Evolutionary conservation across 345 rosid species (phyloP).

Genomic region (Gossypium australe): DNA sequence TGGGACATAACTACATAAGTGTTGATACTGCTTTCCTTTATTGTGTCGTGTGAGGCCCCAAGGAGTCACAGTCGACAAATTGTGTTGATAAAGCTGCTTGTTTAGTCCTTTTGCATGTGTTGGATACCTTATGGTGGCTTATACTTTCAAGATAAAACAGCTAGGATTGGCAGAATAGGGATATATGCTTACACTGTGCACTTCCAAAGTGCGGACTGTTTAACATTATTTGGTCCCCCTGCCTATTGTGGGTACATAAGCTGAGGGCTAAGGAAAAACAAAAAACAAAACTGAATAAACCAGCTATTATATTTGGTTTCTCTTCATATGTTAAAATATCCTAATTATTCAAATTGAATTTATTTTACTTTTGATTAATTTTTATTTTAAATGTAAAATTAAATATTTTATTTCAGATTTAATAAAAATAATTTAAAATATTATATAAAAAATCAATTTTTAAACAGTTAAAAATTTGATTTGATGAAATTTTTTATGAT

Average conservation of each 20-base stretch:
- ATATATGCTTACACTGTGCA: background rate
- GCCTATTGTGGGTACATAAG: background rate
- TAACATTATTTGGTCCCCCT: conserved; percentile 12
- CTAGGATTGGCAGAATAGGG: background rate
- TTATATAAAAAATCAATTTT: too few species aligned
- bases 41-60: too few species aligned
- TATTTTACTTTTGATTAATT: too few species aligned
- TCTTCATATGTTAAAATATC: too few species aligned
- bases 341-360: too few species aligned
- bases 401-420: too few species aligned
- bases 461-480: background rate
- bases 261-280: background rate
- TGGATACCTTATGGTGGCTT: background rate
- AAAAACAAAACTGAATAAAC: too few species aligned
- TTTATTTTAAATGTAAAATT: too few species aligned
- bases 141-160: background rate
- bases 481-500: background rate
- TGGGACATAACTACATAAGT: background rate
- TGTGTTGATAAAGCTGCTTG: background rate
- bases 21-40: background rate
- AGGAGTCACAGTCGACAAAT: too few species aligned
- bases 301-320: too few species aligned
- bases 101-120: background rate
- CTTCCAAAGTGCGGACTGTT: conserved; percentile 9
- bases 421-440: too few species aligned